Conservation (phyloP, 805 yeast species). For the Wickerhamomyces pijperi region DNA sequence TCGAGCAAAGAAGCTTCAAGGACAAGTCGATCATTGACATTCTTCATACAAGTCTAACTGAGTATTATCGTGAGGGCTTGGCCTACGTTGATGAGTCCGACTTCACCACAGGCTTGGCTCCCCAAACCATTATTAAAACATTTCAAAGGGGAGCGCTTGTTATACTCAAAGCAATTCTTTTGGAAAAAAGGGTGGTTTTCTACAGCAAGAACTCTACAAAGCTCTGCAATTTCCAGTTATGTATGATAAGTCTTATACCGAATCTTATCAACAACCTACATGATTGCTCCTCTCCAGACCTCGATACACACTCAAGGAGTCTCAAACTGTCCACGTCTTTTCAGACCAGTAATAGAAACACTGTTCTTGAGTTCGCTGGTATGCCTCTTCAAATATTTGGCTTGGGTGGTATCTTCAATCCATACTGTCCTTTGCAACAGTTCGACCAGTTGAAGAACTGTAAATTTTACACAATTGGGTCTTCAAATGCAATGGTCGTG, state of each 20-base stretch:
- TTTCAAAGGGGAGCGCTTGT: slow-evolving; percentile 50
- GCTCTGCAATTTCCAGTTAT: slow-evolving; percentile 74
- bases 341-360: slow-evolving; percentile 66
- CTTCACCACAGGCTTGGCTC: slow-evolving; percentile 61
- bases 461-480: slow-evolving; percentile 65
- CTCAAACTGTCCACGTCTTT: slow-evolving; percentile 54
- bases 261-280: slow-evolving; percentile 60
- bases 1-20: slow-evolving; percentile 66
- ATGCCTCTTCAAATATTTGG: slow-evolving; percentile 82
- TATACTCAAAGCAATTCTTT: slow-evolving; percentile 63
- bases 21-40: slow-evolving; percentile 60
- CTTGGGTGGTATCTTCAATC: slow-evolving; percentile 79
- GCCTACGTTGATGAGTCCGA: slow-evolving; percentile 37
- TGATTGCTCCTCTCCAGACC: slow-evolving; percentile 70
- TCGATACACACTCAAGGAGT: slow-evolving; percentile 40
- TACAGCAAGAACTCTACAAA: slow-evolving; percentile 73
- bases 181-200: slow-evolving; percentile 66
- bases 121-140: slow-evolving; percentile 50
- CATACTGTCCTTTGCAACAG: slow-evolving; percentile 92
- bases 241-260: slow-evolving; percentile 76
- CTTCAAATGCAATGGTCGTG: slow-evolving; percentile 73
- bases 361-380: slow-evolving; percentile 73
- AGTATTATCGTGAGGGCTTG: slow-evolving; percentile 22
- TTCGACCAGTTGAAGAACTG: slow-evolving; percentile 56
- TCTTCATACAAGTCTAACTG: slow-evolving; percentile 54